These are phyloP conservation scores for Cercophora scortea DNA, from an alignment of 495 filamentous ascomycete species.

Conservation along the genomic window DNA sequence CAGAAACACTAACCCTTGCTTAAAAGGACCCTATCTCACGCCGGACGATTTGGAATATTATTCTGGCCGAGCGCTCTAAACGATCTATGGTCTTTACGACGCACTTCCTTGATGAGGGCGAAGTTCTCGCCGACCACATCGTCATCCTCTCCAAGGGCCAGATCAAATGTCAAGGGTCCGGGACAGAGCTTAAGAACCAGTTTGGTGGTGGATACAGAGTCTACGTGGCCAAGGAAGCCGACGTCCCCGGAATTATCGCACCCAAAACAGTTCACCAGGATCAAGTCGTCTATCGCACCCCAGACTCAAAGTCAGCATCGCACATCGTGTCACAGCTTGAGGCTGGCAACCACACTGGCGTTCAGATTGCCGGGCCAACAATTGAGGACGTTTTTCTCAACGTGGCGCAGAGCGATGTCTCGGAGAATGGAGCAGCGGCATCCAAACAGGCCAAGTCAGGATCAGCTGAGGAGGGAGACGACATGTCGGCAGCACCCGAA, in stretches of 20 bases:
- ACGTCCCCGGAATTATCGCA: slow-evolving; percentile 38
- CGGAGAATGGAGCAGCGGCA: neutral
- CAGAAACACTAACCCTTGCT: too few relatives aligned
- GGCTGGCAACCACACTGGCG: slow-evolving; percentile 47
- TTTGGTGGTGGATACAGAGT: slow-evolving; percentile 69
- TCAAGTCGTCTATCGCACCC: slow-evolving; percentile 57
- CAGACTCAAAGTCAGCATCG: slow-evolving; percentile 51
- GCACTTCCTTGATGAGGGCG: slow-evolving; percentile 71
- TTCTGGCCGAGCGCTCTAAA: slow-evolving; percentile 63
- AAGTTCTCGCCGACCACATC: slow-evolving; percentile 65
- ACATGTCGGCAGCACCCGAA: neutral
- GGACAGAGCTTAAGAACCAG: slow-evolving; percentile 57
- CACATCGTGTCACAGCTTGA: slow-evolving; percentile 57
- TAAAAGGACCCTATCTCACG: slow-evolving; percentile 59
- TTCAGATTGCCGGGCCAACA: slow-evolving; percentile 68
- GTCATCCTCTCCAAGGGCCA: slow-evolving; percentile 63
- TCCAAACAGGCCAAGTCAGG: neutral
- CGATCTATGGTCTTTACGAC: slow-evolving; percentile 77
- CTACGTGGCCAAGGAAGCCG: slow-evolving; percentile 47
- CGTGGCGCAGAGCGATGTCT: slow-evolving; percentile 55
- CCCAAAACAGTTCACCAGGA: slow-evolving; percentile 50
- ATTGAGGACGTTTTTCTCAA: slow-evolving; percentile 80
- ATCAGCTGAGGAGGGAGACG: neutral
- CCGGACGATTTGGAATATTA: slow-evolving; percentile 78
- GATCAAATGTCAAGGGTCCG: slow-evolving; percentile 61